phyloP scores from a whole-genome alignment of 371 early-diverging fungal genomes.

The Haplosporangium sp. region DNA sequence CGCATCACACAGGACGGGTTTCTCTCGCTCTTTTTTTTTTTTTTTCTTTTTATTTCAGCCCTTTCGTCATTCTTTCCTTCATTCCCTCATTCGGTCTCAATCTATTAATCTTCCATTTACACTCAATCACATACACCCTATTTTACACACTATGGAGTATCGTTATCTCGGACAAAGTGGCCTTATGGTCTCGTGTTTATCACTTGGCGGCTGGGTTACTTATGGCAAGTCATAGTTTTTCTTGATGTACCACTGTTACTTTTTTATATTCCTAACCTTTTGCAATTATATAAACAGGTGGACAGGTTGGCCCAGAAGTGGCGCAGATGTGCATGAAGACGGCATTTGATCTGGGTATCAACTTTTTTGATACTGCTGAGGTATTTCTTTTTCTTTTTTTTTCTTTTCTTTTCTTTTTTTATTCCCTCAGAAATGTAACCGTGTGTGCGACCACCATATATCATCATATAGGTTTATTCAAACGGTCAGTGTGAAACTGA shows the following conservation, averaged over 20 bases:
- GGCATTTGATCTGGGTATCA: constrained; percentile 83
- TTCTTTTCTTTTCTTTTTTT: neutral
- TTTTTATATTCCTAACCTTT: neutral
- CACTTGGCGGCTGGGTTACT: constrained; percentile 73
- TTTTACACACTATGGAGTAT: constrained; percentile 74
- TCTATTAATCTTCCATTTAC: neutral
- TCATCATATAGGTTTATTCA: constrained; percentile 32
- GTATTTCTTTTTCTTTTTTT: constrained; percentile 30
- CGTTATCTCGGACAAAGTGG: constrained; percentile 85
- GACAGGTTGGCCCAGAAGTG: constrained; percentile 71
- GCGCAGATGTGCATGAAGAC: constrained; percentile 77
- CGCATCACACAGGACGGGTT: too few relatives aligned
- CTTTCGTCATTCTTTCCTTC: neutral
- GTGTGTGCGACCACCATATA: neutral
- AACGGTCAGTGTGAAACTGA: constrained; percentile 84
- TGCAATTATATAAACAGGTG: constrained; percentile 51
- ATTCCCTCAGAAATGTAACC: neutral
- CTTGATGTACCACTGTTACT: neutral
- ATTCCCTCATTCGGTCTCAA: neutral
- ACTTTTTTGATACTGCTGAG: constrained; percentile 88
- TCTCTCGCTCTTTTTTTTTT: neutral
- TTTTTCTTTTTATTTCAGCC: constrained; percentile 1
- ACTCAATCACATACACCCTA: neutral
- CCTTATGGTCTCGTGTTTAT: constrained; percentile 75
- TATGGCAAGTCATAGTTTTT: constrained; percentile 61